phyloP scores from a whole-genome alignment of 2,329 filamentous ascomycete genomes.

The Pseudodiploospora longispora region DNA sequence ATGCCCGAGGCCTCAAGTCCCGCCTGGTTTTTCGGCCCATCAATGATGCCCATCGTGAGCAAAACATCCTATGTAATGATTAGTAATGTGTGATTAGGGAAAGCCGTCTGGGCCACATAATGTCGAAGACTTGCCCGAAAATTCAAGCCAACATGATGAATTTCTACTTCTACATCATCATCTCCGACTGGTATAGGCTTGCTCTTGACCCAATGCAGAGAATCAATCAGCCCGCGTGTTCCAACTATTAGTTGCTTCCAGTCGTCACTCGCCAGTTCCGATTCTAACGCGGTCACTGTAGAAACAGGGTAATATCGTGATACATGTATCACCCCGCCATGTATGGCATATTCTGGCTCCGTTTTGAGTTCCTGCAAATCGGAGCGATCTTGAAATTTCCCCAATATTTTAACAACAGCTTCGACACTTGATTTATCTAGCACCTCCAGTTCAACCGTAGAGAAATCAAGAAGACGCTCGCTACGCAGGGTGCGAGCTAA shows the following conservation, averaged over 20 bases:
- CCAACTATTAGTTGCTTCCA: not conserved
- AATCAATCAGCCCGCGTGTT: not conserved
- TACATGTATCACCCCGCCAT: slow-evolving; percentile 1
- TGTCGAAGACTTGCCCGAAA: slow-evolving; percentile 2
- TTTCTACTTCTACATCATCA: slow-evolving; percentile 2
- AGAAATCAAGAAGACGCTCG: slow-evolving; percentile 3
- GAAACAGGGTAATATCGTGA: not conserved
- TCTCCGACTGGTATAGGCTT: not conserved
- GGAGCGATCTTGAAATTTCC: not conserved
- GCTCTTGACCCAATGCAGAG: slow-evolving; percentile 1
- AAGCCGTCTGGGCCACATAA: slow-evolving; percentile 1
- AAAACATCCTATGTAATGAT: slow-evolving; percentile 14
- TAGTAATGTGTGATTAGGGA: not conserved
- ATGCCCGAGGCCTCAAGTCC: slow-evolving; percentile 23
- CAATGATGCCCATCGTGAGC: slow-evolving; percentile 3
- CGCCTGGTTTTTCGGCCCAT: slow-evolving; percentile 8
- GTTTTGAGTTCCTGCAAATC: slow-evolving; percentile 1
- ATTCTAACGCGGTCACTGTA: not conserved
- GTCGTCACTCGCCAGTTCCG: not conserved
- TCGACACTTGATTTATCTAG: not conserved
- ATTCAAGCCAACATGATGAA: slow-evolving; percentile 3
- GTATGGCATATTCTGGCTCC: slow-evolving; percentile 1
- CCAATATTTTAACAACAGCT: not conserved
- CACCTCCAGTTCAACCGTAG: slow-evolving; percentile 4
- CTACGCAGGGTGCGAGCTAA: not conserved